Evolutionary conservation across 1,284 basidiomycete genomes (phyloP).

Genomic region (Crepidotus sp.): DNA sequence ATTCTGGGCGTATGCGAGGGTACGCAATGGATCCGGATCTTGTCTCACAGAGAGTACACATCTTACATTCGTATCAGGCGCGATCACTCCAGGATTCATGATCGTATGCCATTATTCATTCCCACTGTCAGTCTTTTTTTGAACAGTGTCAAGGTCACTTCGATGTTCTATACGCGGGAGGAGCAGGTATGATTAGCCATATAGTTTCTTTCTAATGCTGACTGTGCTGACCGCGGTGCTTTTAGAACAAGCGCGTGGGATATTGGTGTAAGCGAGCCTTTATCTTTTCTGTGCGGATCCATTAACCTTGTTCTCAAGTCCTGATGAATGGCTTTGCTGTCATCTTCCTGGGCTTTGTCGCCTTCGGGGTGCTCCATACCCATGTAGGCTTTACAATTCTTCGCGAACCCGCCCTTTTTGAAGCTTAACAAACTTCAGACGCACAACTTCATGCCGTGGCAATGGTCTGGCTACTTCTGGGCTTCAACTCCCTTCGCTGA

Average conservation of each 20-base stretch:
- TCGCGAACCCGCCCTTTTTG: slow-evolving; percentile 8
- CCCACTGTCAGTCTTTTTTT: not conserved
- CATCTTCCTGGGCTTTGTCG: slow-evolving; percentile 63
- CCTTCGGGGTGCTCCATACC: slow-evolving; percentile 59
- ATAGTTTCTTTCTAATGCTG: slow-evolving; percentile 27
- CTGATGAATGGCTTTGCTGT: slow-evolving; percentile 55
- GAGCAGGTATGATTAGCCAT: slow-evolving; percentile 50
- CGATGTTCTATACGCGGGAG: slow-evolving; percentile 72
- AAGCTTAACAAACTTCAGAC: slow-evolving; percentile 17
- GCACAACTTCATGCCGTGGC: slow-evolving; percentile 30
- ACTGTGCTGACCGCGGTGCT: slow-evolving; percentile 34
- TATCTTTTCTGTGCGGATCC: slow-evolving; percentile 12
- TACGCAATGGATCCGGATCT: slow-evolving; percentile 7
- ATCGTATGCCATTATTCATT: slow-evolving; percentile 29
- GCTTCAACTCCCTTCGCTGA: slow-evolving; percentile 6
- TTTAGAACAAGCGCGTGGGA: slow-evolving; percentile 44
- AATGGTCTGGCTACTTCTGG: slow-evolving; percentile 30
- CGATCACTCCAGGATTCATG: slow-evolving; percentile 76
- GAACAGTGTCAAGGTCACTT: slow-evolving; percentile 32
- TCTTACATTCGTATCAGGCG: slow-evolving; percentile 19
- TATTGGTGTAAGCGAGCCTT: slow-evolving; percentile 59
- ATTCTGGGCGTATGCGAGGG: slow-evolving; percentile 69
- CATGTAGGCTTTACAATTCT: slow-evolving; percentile 38
- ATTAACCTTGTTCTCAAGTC: slow-evolving; percentile 27
- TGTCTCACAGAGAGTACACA: not conserved